Evolutionary conservation across 768 basidiomycete genomes (phyloP), one percentile per base, ranked within the genome.

Genomic region (Galerina sulciceps): DNA sequence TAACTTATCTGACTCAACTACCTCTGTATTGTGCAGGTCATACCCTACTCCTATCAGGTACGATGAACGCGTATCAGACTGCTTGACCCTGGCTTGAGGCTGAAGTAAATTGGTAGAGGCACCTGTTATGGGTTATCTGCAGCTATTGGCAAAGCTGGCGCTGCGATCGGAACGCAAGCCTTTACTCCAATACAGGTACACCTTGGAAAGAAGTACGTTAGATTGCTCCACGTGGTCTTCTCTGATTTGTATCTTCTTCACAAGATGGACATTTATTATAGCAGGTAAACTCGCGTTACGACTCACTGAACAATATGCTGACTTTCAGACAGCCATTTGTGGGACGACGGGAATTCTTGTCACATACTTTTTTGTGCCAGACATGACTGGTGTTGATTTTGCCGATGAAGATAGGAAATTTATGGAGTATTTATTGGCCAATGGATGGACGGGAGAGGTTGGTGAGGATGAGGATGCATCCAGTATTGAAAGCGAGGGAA

Each of bases 61-160:
- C 40, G 66, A 35, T 23, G 8, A 31, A 31, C 26, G 26, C 5
- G 22, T 35, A 3, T 51, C 15, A 4, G 23, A 3, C 35, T 51
- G 11, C 14, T 40, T 51, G 5, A 4, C 6, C 23, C 13, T 10
- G 31, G 34, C 40, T 14, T 18, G 9, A 10, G 10, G 40, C 58
- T 55, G 10, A 55, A 17, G 8, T 17, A 31, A 31, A 31, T 36
- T 18, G 9, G 4, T 35, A 74, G 86, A 44, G 90, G 88, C 3
- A 87, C 89, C 10, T 87, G 84, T 68, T 90, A 89, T 59, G 89
- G 88, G 1, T 66, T 90, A 38, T 85, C 84, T 23, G 88, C 88
- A 8, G 87, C 87, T 0, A 72, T 90, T 6, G 87, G 88, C 9
- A 90, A 89, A 65, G 76, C 86, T 2, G 90, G 90, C 4, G 90